Percentiles rank a stretch among this genome's conserved stretches.
Evolutionary conservation across 257 asterid genomes (phyloP).

Genomic region (Eucommia ulmoides): DNA sequence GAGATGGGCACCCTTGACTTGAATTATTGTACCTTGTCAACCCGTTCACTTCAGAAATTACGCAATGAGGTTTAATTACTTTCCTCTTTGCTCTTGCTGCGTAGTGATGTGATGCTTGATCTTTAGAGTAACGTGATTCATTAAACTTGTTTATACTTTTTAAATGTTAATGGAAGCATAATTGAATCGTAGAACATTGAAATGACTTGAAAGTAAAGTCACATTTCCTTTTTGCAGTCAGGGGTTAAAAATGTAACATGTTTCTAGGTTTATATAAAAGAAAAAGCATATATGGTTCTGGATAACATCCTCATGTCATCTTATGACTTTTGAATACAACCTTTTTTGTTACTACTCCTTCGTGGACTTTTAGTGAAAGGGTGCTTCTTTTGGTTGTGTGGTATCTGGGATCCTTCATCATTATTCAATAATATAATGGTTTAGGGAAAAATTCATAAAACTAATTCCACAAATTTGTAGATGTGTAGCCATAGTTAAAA

Average conservation of each 20-base stretch:
- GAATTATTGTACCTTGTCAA: slow-evolving; percentile 33
- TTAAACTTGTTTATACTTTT: too few species aligned
- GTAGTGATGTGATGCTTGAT: too few species aligned
- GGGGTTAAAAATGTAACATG: not conserved
- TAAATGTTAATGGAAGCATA: too few species aligned
- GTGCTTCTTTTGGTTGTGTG: too few species aligned
- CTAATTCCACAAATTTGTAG: too few species aligned
- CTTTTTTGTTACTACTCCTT: not conserved
- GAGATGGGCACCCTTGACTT: slow-evolving; percentile 31
- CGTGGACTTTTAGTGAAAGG: too few species aligned
- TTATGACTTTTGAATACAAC: not conserved
- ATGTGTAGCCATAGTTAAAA: not conserved
- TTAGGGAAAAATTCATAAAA: not conserved
- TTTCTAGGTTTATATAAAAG: not conserved
- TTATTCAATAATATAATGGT: not conserved
- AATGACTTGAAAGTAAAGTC: not conserved
- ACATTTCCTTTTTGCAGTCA: too few species aligned
- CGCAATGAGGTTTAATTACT: slow-evolving; percentile 30
- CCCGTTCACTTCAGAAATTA: slow-evolving; percentile 40
- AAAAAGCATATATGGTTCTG: not conserved
- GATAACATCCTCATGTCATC: not conserved
- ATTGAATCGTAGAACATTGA: too few species aligned
- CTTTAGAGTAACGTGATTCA: too few species aligned
- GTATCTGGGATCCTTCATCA: not conserved
- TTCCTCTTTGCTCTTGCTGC: not conserved